Evolutionary conservation across 371 early-diverging fungal genomes (phyloP).

Genomic region (Mortierella polycephala): DNA sequence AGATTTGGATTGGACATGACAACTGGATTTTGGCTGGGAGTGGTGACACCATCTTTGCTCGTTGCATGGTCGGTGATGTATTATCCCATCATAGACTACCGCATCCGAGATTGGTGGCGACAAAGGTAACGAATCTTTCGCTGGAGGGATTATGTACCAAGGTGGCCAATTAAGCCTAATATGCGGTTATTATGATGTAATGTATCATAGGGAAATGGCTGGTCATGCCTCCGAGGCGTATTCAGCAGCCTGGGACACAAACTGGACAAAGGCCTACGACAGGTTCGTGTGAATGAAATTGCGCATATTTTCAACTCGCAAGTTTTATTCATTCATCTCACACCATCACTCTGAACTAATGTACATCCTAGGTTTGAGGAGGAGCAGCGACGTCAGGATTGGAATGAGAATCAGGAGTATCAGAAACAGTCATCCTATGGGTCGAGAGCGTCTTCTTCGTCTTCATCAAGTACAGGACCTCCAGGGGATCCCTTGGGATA

Average conservation of each 20-base stretch:
- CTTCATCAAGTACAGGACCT: slow-evolving; percentile 15
- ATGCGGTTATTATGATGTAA: not conserved
- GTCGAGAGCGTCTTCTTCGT: slow-evolving; percentile 22
- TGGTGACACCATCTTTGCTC: slow-evolving; percentile 63
- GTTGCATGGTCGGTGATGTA: slow-evolving; percentile 64
- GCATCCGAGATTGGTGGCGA: slow-evolving; percentile 61
- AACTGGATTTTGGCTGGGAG: slow-evolving; percentile 60
- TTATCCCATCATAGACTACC: slow-evolving; percentile 63
- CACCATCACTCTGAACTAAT: not conserved
- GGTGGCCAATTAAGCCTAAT: too few relatives aligned
- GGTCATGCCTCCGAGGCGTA: slow-evolving; percentile 59
- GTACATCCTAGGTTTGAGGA: slow-evolving; percentile 57
- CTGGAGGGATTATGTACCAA: too few relatives aligned
- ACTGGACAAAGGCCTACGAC: slow-evolving; percentile 66
- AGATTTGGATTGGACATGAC: slow-evolving; percentile 37
- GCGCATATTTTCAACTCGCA: not conserved
- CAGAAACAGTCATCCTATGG: slow-evolving; percentile 41
- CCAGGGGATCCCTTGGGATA: slow-evolving; percentile 62
- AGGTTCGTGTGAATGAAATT: slow-evolving; percentile 16
- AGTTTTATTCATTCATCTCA: not conserved
- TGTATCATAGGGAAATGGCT: slow-evolving; percentile 54
- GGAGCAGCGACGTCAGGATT: slow-evolving; percentile 62
- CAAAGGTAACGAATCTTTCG: slow-evolving; percentile 29
- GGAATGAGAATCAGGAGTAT: slow-evolving; percentile 59
- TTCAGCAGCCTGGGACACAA: slow-evolving; percentile 61